Conservation (phyloP, 306 rosid species). For the Trichosanthes cucumerina region DNA sequence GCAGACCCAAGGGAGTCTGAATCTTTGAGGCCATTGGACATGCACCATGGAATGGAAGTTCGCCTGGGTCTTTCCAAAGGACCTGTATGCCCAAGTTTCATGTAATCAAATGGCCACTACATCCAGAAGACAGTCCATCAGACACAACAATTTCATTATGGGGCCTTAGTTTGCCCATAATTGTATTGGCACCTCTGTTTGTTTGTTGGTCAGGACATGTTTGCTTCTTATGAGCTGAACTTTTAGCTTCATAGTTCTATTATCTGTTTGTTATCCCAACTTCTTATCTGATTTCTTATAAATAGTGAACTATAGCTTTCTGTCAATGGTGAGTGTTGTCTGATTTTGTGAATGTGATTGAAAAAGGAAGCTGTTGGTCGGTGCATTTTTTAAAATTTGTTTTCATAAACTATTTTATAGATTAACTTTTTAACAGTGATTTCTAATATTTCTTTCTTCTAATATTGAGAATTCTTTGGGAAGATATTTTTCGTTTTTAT, state of each 20-base stretch:
- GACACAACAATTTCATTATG: not conserved
- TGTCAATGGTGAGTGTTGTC: not conserved
- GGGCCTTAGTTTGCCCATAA: not conserved
- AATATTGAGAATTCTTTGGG: too few species aligned
- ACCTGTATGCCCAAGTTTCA: constrained; percentile 65
- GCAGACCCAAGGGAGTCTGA: constrained; percentile 91
- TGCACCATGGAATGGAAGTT: constrained; percentile 95
- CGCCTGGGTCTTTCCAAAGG: constrained; percentile 87
- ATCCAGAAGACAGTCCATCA: not conserved
- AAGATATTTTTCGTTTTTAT: too few species aligned
- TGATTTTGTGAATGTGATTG: not conserved
- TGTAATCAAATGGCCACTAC: constrained; percentile 17
- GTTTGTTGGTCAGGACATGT: not conserved
- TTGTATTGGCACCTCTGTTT: not conserved
- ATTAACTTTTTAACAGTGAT: not conserved
- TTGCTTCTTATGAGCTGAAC: not conserved
- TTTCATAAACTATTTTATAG: too few species aligned
- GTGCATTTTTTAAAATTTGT: too few species aligned
- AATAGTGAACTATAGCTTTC: not conserved
- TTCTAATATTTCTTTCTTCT: too few species aligned
- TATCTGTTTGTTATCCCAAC: not conserved
- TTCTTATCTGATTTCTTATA: not conserved
- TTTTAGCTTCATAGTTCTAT: not conserved
- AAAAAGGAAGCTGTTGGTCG: too few species aligned
- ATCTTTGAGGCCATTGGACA: constrained; percentile 53